Evolutionary conservation across 108 stramenopile species (phyloP), one percentile per base, ranked within the genome.

Genomic region (Cyclotella baltica): DNA sequence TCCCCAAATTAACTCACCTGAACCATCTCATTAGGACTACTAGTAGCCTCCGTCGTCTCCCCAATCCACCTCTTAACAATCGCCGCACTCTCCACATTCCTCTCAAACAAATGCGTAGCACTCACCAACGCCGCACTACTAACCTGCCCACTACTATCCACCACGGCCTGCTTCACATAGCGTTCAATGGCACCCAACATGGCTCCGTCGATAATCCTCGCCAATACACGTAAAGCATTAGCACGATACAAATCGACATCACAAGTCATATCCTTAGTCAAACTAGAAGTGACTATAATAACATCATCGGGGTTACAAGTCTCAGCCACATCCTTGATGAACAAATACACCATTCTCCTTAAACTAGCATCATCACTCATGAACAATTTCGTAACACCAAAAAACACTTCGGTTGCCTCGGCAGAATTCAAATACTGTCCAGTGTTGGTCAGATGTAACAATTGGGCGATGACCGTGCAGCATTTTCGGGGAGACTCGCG

Each of bases 291-390:
- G 65, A 99, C 98, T 73, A 99, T 99, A 74, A 99, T 99, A 34
- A 99, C 97, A 88, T 99, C 99, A 73, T 97, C 97, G 23, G 97
- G 98, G 65, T 99, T 75, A 75, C 98, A 98, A 0, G 97, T 94
- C 80, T 99, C 98, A 1, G 98, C 98, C 20, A 99, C 97, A 46
- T 99, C 99, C 90, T 99, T 99, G 87, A 99, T 98, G 85, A 99
- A 99, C n/a, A 99, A 85, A 78, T 97, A 98, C 2, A 96, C 92
- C 92, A 97, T 94, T 9, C 97, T 76, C 0, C 97, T 77, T 33
- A 97, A 68, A 10, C 86, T 88, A 16, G 93, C 93, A 75, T 97
- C 96, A 69, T 95, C 92, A 70, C 88, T 92, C 96, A 98, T 97
- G 79, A 99, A 99, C 31, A 99, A 91, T 86, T 99, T 99, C 23